A percentile compares a stretch with the other conserved stretches of the same genome.
These are phyloP conservation scores for Pinus taeda DNA, from an alignment of 75 land plant species.

Conservation along the genomic window DNA sequence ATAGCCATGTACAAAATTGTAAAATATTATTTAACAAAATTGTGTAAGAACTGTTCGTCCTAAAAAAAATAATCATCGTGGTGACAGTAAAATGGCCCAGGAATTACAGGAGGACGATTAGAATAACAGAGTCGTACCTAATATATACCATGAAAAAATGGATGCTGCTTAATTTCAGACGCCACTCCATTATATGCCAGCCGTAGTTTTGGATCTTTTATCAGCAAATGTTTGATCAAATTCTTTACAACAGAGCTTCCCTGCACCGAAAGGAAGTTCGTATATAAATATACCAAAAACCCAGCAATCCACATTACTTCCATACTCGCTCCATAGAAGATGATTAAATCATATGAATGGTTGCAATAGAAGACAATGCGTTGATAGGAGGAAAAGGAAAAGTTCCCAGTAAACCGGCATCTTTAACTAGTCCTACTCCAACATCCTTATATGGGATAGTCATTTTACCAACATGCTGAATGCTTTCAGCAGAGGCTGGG, in stretches of 20 bases:
- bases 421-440: too few relatives aligned
- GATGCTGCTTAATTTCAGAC: slow-evolving; percentile 67
- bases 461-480: too few relatives aligned
- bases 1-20: too few relatives aligned
- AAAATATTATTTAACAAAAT: too few relatives aligned
- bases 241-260: slow-evolving; percentile 44
- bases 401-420: too few relatives aligned
- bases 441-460: too few relatives aligned
- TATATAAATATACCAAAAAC: slow-evolving; percentile 61
- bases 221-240: slow-evolving; percentile 51
- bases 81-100: background rate
- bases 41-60: too few relatives aligned
- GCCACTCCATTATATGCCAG: slow-evolving; percentile 68
- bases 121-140: slow-evolving; percentile 29
- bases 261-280: slow-evolving; percentile 55
- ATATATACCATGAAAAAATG: slow-evolving; percentile 52
- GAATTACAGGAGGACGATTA: slow-evolving; percentile 1
- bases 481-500: too few relatives aligned
- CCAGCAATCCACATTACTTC: slow-evolving; percentile 84
- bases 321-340: too few relatives aligned
- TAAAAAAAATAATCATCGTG: background rate
- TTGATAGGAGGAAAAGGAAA: too few relatives aligned
- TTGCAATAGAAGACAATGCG: too few relatives aligned
- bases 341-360: too few relatives aligned
- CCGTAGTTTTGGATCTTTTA: slow-evolving; percentile 59